Base-by-base conservation (phyloP, 768 basidiomycete species). In the Nidularia sp. region DNA sequence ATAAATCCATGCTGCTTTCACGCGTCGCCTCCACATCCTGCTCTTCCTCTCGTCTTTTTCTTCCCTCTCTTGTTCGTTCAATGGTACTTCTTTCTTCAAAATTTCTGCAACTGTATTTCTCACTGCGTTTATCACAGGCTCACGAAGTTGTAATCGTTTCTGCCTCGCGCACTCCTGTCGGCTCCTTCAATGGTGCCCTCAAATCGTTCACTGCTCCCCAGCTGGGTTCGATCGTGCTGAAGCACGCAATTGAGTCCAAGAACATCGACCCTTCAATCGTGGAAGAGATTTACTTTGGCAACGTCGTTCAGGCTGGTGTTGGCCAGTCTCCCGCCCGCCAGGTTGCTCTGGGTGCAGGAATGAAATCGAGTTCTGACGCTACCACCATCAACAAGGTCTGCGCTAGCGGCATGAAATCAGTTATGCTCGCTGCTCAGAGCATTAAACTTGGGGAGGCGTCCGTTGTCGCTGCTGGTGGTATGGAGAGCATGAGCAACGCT, bases 341-440 rank as follows among this genome's bases (percentile, higher is more conserved):
- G 70, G 97, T 95, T 50, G 93, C 87, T n/a, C 84, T 99, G 53
- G 79, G 73, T 51, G 81, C 94, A n/a, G 97, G 97, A 57, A 75
- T 97, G 64, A 84, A 79, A 56, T 68, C 85, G 7, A 79, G 78
- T 52, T 95, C 96, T 29, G 97, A 99, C 73, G 95, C 96, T 18
- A 98, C 97, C 35, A 99, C 97, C 47, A 86, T 99, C 75, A 99
- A 99, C 84, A 99, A 99, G 76, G 97, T 99, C 68, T 99, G 97
- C 70, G 97, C 97, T 4, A 94, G 91, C 50, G 97, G 97, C 55
- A 76, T 99, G 80, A 98, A 98, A 72, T 80, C 95, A 31, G 83
- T 98, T 72, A 97, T 93, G 70, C 78, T 98, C 56, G 97, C 93
- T 51, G 80, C 93, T 29, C 97, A 98, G 75, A 83, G 80, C 62